Base-by-base conservation (phyloP, 164 flowering plant genomes). In the Buxus sempervirens region DNA sequence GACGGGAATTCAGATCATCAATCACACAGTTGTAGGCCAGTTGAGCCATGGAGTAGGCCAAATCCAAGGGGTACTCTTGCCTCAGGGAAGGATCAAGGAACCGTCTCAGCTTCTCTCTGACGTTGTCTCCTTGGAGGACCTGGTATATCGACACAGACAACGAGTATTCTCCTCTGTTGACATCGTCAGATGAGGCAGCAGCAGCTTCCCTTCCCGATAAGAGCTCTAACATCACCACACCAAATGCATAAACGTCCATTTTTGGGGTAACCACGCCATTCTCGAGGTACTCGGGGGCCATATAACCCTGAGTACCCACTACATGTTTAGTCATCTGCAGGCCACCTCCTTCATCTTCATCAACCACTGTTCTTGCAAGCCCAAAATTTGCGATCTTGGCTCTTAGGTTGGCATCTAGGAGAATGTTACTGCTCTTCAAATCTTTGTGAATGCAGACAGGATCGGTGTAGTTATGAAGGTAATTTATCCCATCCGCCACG, bases 251-350 rank as follows among this genome's bases (percentile, higher is more conserved):
- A n/a, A 89, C 89, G 72, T 89, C 96, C 0, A 88, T 62, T 58
- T 86, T 88, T 8, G 87, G 83, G 2, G 92, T 88, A 41, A 86
- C 70, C 23, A 85, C 72, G 0, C 93, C 96, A 65, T 81, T 80
- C 64, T 88, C 88, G 0, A 86, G 68, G 62, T 88, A 88, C 76
- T 90, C 96, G 0, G 90, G 93, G 0, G 93, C 81, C 91, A 90
- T 76, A 57, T 85, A 90, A 0, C 96, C 93, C 24, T 81, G 75
- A 32, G 91, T 87, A 2, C 96, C 96, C 19, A 85, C 76, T 0
- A 90, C 88, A 71, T 86, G 88, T 58, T 86, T 74, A 0, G 90
- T 87, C 69, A 86, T 23, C n/a, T 76, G 85, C 68, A 80, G 41
- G 3, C 68, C 82, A 2, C 68, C 82, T 4, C 66, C 81, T 21